Percentiles rank a stretch among this genome's conserved stretches.
Conservation (phyloP, 2,329 filamentous ascomycete species). For the Alternaria sp. region DNA sequence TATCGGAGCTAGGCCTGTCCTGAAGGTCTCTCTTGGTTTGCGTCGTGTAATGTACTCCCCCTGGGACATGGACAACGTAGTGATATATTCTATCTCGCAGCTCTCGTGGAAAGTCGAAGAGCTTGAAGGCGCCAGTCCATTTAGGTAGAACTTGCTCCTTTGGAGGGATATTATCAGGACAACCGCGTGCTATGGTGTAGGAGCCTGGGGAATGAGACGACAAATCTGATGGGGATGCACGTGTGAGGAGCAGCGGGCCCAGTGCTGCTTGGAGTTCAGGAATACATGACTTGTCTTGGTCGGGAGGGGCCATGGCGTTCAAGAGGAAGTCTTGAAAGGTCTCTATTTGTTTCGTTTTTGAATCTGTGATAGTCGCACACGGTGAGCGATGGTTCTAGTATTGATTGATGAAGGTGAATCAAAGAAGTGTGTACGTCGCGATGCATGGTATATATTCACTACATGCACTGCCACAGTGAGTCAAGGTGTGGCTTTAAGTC, state of each 20-base stretch:
- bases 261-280: slow-evolving; percentile 27
- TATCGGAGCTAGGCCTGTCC: background rate
- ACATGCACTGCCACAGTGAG: slow-evolving; percentile 6
- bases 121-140: slow-evolving; percentile 25
- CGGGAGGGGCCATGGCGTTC: background rate
- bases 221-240: background rate
- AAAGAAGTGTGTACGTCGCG: background rate
- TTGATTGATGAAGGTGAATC: background rate
- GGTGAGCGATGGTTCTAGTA: too few relatives aligned
- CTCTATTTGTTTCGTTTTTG: background rate
- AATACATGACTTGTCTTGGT: slow-evolving; percentile 3
- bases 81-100: slow-evolving; percentile 34
- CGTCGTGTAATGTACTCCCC: slow-evolving; percentile 11
- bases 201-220: background rate
- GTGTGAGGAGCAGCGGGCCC: slow-evolving; percentile 19
- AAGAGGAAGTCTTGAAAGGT: background rate
- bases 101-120: slow-evolving; percentile 25
- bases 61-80: slow-evolving; percentile 21
- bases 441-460: background rate
- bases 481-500: background rate
- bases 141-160: background rate
- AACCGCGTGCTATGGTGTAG: too few relatives aligned
- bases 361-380: background rate
- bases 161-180: background rate
- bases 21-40: background rate